Evolutionary conservation across 176 grass and related monocot species (phyloP).

Genomic region (Bolboschoenus planiculmis): DNA sequence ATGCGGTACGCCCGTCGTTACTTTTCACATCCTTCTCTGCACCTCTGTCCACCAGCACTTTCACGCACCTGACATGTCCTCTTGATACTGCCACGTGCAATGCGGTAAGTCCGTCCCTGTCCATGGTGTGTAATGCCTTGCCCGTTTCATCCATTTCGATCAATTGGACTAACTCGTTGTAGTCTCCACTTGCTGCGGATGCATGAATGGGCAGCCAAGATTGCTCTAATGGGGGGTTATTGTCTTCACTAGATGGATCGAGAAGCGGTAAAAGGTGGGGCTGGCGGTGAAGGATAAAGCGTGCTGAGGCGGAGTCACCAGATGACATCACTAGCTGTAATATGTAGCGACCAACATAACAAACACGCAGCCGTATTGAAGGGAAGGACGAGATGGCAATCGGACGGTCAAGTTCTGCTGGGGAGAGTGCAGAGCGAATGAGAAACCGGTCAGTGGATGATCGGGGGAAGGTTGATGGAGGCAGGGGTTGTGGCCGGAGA

Average conservation of each 20-base stretch:
- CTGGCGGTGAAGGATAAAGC: conserved; percentile 64
- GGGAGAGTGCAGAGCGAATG: conserved; percentile 68
- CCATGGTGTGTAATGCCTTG: conserved; percentile 5
- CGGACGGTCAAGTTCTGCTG: conserved; percentile 22
- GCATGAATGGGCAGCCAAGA: conserved; percentile 50
- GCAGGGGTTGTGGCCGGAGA: conserved; percentile 61
- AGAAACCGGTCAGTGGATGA: conserved; percentile 84
- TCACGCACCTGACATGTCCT: conserved; percentile 29
- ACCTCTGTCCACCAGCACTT: conserved; percentile 35
- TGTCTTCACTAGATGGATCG: conserved; percentile 11
- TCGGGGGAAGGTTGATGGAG: conserved; percentile 62
- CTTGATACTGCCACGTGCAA: conserved; percentile 36
- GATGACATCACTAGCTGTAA: conserved; percentile 43
- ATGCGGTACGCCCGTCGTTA: conserved; percentile 43
- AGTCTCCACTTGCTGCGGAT: conserved; percentile 47
- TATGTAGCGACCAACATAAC: conserved; percentile 62
- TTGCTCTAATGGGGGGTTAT: conserved; percentile 21
- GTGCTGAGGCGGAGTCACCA: conserved; percentile 41
- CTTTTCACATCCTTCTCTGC: conserved; percentile 37
- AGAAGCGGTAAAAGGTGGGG: conserved; percentile 57
- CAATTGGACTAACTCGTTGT: conserved; percentile 10
- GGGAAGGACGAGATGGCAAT: not conserved
- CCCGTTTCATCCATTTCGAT: not conserved
- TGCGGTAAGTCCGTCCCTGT: conserved; percentile 33
- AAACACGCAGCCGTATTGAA: conserved; percentile 56